Percentiles rank a stretch among this genome's conserved stretches.
Conservation (phyloP, 208 protist genomes). For the Leptomonas pyrrhocoris region DNA sequence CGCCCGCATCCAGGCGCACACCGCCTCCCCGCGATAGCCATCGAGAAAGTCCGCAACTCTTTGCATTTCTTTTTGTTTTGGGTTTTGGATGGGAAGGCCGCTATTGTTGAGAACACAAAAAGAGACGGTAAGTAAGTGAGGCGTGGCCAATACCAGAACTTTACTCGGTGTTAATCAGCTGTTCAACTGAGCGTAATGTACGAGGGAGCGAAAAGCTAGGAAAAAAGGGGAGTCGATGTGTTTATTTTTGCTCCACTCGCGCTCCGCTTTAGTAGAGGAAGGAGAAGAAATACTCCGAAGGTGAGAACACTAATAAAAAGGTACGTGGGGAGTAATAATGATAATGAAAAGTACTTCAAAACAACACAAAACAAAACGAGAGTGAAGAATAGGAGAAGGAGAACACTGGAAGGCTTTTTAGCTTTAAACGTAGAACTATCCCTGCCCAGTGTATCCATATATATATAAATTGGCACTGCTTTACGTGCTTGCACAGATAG, state of each 20-base stretch:
- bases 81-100: background rate
- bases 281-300: background rate
- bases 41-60: constrained; percentile 9
- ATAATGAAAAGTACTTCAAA: background rate
- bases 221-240: too few species aligned
- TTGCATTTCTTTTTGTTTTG: constrained; percentile 5
- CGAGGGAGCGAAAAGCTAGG: too few species aligned
- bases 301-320: background rate
- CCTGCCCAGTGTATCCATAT: too few species aligned
- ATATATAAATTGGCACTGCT: too few species aligned
- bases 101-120: background rate
- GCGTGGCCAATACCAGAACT: too few species aligned
- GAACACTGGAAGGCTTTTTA: too few species aligned
- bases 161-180: too few species aligned
- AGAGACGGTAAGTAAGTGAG: too few species aligned
- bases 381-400: background rate
- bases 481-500: background rate
- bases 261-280: background rate
- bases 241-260: too few species aligned
- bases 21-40: constrained; percentile 43
- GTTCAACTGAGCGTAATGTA: too few species aligned
- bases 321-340: background rate
- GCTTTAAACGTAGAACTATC: too few species aligned
- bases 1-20: constrained; percentile 53
- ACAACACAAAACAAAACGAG: background rate